Conservation (phyloP, 179 eudicot species). For the Silene coronaria region DNA sequence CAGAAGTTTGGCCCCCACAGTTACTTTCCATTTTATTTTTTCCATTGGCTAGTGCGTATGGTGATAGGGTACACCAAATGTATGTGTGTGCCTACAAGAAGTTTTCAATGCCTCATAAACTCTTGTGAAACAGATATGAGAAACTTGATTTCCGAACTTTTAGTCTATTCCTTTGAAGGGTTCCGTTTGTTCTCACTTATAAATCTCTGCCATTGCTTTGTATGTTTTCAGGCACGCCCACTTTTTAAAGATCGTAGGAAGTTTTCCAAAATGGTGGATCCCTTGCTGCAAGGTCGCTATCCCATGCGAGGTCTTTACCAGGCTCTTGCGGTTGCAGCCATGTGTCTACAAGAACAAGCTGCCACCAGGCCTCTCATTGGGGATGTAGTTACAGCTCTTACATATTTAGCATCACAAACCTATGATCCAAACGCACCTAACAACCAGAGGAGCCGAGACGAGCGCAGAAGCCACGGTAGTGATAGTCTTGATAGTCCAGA, state of each 20-base stretch:
- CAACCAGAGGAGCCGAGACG: constrained; percentile 53
- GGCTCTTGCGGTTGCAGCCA: constrained; percentile 96
- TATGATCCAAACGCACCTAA: constrained; percentile 68
- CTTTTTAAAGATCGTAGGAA: constrained; percentile 86
- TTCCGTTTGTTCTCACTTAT: too few species aligned
- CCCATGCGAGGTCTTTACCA: constrained; percentile 93
- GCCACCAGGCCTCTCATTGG: constrained; percentile 89
- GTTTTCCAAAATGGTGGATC: constrained; percentile 94
- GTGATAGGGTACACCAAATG: too few species aligned
- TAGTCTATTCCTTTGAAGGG: too few species aligned
- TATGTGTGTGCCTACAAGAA: too few species aligned
- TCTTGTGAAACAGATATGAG: too few species aligned
- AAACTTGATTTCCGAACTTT: too few species aligned
- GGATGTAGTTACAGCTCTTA: constrained; percentile 84
- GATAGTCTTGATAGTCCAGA: constrained; percentile 56
- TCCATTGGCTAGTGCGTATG: too few species aligned
- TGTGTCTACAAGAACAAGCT: constrained; percentile 97
- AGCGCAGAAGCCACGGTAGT: constrained; percentile 39
- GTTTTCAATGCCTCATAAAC: too few species aligned
- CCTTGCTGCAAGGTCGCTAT: constrained; percentile 74
- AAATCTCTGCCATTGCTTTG: background rate
- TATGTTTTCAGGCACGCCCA: constrained; percentile 72
- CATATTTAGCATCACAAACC: constrained; percentile 83
- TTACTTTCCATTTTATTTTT: too few species aligned
- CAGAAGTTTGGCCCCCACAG: too few species aligned